Base-by-base conservation (phyloP, 306 rosid species). In the Cicer bijugum region DNA sequence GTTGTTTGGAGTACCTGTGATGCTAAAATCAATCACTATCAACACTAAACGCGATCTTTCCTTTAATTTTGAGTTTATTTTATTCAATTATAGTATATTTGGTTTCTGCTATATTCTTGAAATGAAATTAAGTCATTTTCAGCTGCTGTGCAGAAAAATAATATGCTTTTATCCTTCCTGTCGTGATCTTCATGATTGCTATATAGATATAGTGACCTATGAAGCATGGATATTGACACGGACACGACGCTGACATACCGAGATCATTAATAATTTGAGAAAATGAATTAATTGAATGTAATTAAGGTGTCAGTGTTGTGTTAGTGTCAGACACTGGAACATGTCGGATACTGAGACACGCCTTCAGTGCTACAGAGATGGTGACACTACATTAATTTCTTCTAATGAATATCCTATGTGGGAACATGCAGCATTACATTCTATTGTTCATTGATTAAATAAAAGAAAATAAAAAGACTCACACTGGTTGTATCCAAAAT, bases 1-100 rank as follows among this genome's bases (percentile, higher is more conserved):
- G 81, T 74, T 61, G 52, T 16, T n/a, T 82, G 51, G 28, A 59
- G 76, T 42, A 80, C 81, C 98, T 91, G 89, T 33, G 52, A 84
- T 66, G 62, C 68, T 76, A 67, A 83, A 67, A 77, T 50, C 52
- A 72, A 72, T 75, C 67, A 79, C 20, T 74, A 15, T 76, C 75
- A 53, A 7, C 47, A 19, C 42, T 45, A 47, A 58, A 6, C 57
- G 58, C 33, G 55, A 6, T 63, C 4, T 17, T 61, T 62, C 56
- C 78, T 40, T 63, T 60, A 6, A 45, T 28, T 75, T 73, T 8
- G 6, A 65, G 14, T 10, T 65, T 52, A 52, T 40, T 42, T 42
- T 40, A 40, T 20, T 50, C 70, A 10, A 9, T 43, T 11, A 15
- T 16, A 8, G 37, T 43, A 44, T 57, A 7, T 65, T 11, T 52